phyloP scores from a whole-genome alignment of 768 basidiomycete species.

The Mycena venus region DNA sequence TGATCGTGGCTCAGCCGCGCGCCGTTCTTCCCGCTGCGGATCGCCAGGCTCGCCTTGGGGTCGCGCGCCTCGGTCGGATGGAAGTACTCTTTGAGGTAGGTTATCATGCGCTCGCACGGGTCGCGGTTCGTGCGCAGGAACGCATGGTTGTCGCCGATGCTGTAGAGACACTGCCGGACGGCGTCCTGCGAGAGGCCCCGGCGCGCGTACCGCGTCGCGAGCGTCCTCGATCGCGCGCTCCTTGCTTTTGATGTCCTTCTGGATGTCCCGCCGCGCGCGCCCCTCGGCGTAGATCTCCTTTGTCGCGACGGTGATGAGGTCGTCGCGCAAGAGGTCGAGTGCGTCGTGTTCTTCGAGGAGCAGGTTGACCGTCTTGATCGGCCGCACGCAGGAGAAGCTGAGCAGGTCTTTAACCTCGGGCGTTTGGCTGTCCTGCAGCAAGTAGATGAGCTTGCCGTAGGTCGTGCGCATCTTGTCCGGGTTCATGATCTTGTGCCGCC shows the following conservation, averaged over 20 bases:
- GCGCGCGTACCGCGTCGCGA: constrained; percentile 74
- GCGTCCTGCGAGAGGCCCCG: constrained; percentile 73
- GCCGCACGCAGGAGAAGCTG: constrained; percentile 81
- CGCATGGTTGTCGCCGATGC: constrained; percentile 92
- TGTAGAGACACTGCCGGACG: constrained; percentile 85
- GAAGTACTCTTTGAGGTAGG: constrained; percentile 81
- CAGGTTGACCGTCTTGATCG: constrained; percentile 81
- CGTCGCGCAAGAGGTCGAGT: constrained; percentile 79
- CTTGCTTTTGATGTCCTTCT: constrained; percentile 86
- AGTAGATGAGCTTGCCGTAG: constrained; percentile 88
- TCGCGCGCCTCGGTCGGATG: constrained; percentile 79
- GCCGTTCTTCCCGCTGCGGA: constrained; percentile 84
- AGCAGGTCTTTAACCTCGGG: constrained; percentile 85
- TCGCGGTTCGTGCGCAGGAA: constrained; percentile 90
- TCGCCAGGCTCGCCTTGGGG: constrained; percentile 76
- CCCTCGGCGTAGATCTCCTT: constrained; percentile 86
- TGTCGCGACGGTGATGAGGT: constrained; percentile 81
- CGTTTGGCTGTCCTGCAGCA: constrained; percentile 92
- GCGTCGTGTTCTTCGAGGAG: constrained; percentile 77
- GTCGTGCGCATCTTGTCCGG: constrained; percentile 93
- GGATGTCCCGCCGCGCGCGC: constrained; percentile 81
- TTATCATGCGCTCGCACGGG: constrained; percentile 89
- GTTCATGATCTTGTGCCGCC: constrained; percentile 93
- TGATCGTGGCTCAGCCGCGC: constrained; percentile 89
- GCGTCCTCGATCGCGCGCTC: constrained; percentile 87